phyloP scores from a whole-genome alignment of 1,139 yeast species.

The Kodamaea derodonti region DNA sequence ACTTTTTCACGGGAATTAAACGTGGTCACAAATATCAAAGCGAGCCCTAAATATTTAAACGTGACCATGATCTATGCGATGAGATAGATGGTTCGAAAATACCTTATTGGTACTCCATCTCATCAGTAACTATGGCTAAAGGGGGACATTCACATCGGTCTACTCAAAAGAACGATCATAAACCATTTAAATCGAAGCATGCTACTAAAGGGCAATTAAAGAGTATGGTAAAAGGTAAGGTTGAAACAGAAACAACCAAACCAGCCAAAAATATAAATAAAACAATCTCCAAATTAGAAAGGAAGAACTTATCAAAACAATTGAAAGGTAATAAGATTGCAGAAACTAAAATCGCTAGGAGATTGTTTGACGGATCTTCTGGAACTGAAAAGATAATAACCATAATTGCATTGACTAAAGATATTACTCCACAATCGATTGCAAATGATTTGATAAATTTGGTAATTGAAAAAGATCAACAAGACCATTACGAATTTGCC shows the following conservation, averaged over 20 bases:
- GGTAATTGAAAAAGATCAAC: slow-evolving; percentile 18
- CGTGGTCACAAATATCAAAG: no score
- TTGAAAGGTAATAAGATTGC: slow-evolving; percentile 67
- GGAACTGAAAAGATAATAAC: slow-evolving; percentile 86
- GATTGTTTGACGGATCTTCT: slow-evolving; percentile 71
- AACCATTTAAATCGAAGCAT: slow-evolving; percentile 87
- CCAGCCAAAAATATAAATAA: slow-evolving; percentile 21
- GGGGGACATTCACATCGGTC: slow-evolving; percentile 78
- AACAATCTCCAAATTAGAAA: slow-evolving; percentile 59
- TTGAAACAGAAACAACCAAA: slow-evolving; percentile 56
- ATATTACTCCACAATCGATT: slow-evolving; percentile 57
- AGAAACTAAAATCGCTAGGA: slow-evolving; percentile 49
- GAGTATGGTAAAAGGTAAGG: slow-evolving; percentile 78
- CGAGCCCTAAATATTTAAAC: slow-evolving; percentile 8
- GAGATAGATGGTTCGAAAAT: slow-evolving; percentile 7
- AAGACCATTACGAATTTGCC: slow-evolving; percentile 22
- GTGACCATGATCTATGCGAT: slow-evolving; percentile 7
- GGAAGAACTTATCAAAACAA: slow-evolving; percentile 80
- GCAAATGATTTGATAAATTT: slow-evolving; percentile 47
- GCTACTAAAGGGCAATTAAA: slow-evolving; percentile 87
- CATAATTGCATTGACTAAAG: slow-evolving; percentile 73
- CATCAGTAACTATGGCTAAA: slow-evolving; percentile 43
- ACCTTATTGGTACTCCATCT: slow-evolving; percentile 8
- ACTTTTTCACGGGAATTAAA: slow-evolving; percentile 3
- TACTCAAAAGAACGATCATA: slow-evolving; percentile 78